Percentiles rank a stretch among this genome's conserved stretches.
These are phyloP conservation scores for Eucalyptus sp. DNA, from an alignment of 345 rosid genomes.

Conservation along the genomic window DNA sequence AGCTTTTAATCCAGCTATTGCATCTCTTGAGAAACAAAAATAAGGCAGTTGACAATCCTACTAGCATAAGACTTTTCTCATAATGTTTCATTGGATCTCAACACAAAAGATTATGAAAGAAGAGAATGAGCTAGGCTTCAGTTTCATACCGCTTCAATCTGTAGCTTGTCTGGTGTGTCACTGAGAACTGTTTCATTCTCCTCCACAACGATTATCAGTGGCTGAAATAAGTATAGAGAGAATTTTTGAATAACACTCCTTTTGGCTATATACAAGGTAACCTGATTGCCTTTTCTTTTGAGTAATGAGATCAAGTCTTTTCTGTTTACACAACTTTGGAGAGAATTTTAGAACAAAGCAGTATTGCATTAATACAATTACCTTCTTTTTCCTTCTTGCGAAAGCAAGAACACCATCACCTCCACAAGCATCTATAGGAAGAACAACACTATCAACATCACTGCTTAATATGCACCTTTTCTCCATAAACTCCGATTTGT, in stretches of 20 bases:
- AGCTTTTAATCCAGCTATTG: background rate
- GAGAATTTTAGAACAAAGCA: background rate
- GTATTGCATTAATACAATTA: conserved; percentile 1
- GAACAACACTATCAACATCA: conserved; percentile 48
- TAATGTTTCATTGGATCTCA: background rate
- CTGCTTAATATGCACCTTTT: conserved; percentile 22
- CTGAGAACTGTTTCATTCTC: conserved; percentile 52
- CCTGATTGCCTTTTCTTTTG: background rate
- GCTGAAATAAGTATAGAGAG: conserved; percentile 3
- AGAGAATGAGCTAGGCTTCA: background rate
- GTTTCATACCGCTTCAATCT: conserved; percentile 37
- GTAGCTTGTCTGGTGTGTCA: conserved; percentile 41
- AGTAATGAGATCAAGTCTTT: background rate
- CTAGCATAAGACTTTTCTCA: background rate
- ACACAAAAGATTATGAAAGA: background rate
- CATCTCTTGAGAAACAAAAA: background rate
- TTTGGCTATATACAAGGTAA: background rate
- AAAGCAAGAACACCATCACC: conserved; percentile 58
- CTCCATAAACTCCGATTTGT: conserved; percentile 8
- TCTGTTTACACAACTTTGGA: background rate
- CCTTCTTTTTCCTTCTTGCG: conserved; percentile 24
- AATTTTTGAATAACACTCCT: background rate
- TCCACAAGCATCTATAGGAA: conserved; percentile 46
- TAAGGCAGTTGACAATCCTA: background rate
- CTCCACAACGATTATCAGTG: conserved; percentile 44